These are phyloP conservation scores for Fusarium sp. DNA, from an alignment of 2,329 filamentous ascomycete species.

Conservation along the genomic window DNA sequence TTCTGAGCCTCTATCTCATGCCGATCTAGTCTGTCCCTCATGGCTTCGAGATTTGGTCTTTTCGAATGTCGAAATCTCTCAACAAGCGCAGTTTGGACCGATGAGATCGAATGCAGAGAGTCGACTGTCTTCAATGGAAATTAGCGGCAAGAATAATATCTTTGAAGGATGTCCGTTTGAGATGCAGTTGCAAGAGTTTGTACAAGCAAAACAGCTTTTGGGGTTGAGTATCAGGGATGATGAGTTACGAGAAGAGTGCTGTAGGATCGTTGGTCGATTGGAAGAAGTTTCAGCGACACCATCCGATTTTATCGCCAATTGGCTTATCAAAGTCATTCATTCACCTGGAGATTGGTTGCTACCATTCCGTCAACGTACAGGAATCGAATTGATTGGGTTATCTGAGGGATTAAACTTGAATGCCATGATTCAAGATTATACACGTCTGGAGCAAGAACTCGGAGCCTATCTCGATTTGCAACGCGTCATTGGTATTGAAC, in stretches of 20 bases:
- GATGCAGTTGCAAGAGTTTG: constrained; percentile 38
- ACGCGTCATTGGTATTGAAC: constrained; percentile 35
- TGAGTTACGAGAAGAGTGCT: constrained; percentile 41
- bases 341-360: constrained; percentile 38
- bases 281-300: constrained; percentile 40
- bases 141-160: constrained; percentile 47
- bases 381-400: neutral
- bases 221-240: constrained; percentile 23
- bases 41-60: constrained; percentile 43
- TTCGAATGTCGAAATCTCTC: constrained; percentile 14
- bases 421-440: constrained; percentile 42
- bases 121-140: constrained; percentile 39
- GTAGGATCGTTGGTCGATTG: constrained; percentile 31
- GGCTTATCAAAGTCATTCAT: constrained; percentile 40
- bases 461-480: constrained; percentile 32
- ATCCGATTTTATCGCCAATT: constrained; percentile 44
- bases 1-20: constrained; percentile 1
- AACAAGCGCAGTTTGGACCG: constrained; percentile 44
- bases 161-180: constrained; percentile 49
- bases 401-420: neutral
- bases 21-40: neutral
- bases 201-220: constrained; percentile 20
- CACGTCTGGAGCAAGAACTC: constrained; percentile 33
- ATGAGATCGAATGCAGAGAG: constrained; percentile 43
- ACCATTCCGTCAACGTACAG: constrained; percentile 34